Evolutionary conservation across 1,139 yeast species (phyloP).

Genomic region (Blastobotrys apis): DNA sequence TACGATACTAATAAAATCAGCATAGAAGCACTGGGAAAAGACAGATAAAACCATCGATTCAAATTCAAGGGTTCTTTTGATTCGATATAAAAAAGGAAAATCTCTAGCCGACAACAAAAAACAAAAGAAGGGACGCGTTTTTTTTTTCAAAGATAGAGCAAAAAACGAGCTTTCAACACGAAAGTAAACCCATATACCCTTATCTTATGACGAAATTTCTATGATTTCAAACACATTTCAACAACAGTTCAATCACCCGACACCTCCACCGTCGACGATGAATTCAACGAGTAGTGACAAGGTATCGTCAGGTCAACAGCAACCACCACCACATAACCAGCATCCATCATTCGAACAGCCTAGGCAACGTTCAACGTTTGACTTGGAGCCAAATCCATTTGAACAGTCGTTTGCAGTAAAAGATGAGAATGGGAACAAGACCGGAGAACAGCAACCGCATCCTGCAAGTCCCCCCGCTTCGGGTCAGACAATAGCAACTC

Average conservation of each 20-base stretch:
- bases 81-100: too few relatives aligned
- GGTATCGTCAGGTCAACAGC: background rate
- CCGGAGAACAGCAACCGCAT: conserved; percentile 21
- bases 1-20: too few relatives aligned
- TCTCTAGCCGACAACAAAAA: too few relatives aligned
- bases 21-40: too few relatives aligned
- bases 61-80: too few relatives aligned
- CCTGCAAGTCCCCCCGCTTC: conserved; percentile 17
- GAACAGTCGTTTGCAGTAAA: conserved; percentile 85
- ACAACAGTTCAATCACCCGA: conserved; percentile 1
- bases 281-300: background rate
- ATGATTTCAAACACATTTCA: background rate
- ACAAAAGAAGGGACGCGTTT: too few relatives aligned
- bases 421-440: conserved; percentile 22
- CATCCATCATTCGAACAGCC: background rate
- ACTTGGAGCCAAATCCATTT: conserved; percentile 91
- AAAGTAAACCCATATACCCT: too few relatives aligned
- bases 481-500: conserved; percentile 26
- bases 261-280: conserved; percentile 4
- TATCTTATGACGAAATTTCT: too few relatives aligned
- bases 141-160: too few relatives aligned
- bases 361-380: conserved; percentile 41
- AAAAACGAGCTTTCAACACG: too few relatives aligned
- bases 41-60: too few relatives aligned
- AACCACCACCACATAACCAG: background rate